Evolutionary conservation across 768 basidiomycete genomes (phyloP), one percentile per base, ranked within the genome.

Genomic region (Suillus subluteus): DNA sequence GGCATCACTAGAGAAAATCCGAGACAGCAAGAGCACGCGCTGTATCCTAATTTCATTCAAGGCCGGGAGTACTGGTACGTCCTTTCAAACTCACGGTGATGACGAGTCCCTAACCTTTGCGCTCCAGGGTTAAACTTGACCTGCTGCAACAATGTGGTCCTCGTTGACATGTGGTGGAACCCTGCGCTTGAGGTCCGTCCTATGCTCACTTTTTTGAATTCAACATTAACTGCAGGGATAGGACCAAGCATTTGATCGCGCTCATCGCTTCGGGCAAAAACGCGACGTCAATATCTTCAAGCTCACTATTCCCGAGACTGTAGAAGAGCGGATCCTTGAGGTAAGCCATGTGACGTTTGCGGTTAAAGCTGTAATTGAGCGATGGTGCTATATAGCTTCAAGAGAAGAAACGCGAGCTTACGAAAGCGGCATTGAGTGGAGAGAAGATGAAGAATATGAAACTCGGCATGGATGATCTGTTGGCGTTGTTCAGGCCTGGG

Each of bases 11-110:
- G 81, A 88, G 43, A 87, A 85, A 70, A 95, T 99, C 77, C 87
- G 85, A 73, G 86, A 69, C 21, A 87, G 85, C 74, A 76, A 77
- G 35, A 81, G 71, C 18, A 87, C 84, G 13, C 85, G 85, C 40
- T 89, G 97, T 52, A 98, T 99, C 67, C 79, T 99, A 69, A 96
- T 99, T 68, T 98, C 95, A 0, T 96, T 98, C 86, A 98, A 96
- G 76, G 95, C 96, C 37, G 96, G 96, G 5, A 92, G 92, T 73
- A 95, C 92, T n/a, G 94, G 94, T 92, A 71, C 63, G 82, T 78
- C 41, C 13, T 37, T 35, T 43, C 30, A 12, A 32, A 43, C 18
- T 43, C 41, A 32, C 18, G 18, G 18, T 43, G 59, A 43, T 13
- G 18, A 6, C 41, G 18, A 26, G 48, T 58, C 38, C 30, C 63